Percentiles rank a stretch among this genome's conserved stretches.
Conservation (phyloP, 2,329 filamentous ascomycete genomes). For the Clonostachys solani region DNA sequence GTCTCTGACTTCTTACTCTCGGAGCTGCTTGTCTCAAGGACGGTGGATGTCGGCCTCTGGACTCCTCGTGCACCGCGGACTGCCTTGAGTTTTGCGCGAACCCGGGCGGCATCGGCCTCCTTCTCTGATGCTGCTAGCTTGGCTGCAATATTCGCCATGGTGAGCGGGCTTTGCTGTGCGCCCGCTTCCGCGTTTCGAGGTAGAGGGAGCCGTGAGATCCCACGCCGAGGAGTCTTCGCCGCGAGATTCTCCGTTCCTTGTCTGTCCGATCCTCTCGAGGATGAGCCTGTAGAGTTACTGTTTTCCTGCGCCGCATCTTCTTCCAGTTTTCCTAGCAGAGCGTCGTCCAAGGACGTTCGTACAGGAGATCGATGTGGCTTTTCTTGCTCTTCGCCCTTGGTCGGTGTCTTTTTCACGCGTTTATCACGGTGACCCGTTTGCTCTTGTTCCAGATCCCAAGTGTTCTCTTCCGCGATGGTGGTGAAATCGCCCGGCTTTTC, state of each 20-base stretch:
- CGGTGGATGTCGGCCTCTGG: conserved; percentile 16
- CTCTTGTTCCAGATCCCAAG: conserved; percentile 30
- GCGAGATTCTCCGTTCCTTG: conserved; percentile 1
- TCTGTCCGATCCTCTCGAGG: background rate
- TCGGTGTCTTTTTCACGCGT: conserved; percentile 2
- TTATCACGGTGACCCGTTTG: conserved; percentile 12
- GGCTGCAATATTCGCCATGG: conserved; percentile 57
- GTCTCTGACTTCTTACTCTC: conserved; percentile 2
- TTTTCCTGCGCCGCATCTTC: conserved; percentile 7
- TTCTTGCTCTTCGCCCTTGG: background rate
- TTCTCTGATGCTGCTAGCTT: conserved; percentile 61
- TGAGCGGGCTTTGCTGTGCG: conserved; percentile 51
- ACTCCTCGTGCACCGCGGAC: conserved; percentile 31
- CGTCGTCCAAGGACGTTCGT: conserved; percentile 24
- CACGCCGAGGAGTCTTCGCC: conserved; percentile 3
- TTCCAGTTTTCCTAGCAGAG: conserved; percentile 16
- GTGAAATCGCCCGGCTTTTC: conserved; percentile 36
- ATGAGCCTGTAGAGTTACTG: conserved; percentile 1
- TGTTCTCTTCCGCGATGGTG: conserved; percentile 40
- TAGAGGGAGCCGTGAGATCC: conserved; percentile 10
- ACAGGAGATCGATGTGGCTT: conserved; percentile 14
- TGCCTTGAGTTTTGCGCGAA: conserved; percentile 58
- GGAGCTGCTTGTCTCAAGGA: conserved; percentile 11
- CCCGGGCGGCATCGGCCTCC: conserved; percentile 59
- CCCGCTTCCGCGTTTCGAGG: conserved; percentile 26